Conservation (phyloP, 2,329 filamentous ascomycete species). For the Aspergillus piperis region DNA sequence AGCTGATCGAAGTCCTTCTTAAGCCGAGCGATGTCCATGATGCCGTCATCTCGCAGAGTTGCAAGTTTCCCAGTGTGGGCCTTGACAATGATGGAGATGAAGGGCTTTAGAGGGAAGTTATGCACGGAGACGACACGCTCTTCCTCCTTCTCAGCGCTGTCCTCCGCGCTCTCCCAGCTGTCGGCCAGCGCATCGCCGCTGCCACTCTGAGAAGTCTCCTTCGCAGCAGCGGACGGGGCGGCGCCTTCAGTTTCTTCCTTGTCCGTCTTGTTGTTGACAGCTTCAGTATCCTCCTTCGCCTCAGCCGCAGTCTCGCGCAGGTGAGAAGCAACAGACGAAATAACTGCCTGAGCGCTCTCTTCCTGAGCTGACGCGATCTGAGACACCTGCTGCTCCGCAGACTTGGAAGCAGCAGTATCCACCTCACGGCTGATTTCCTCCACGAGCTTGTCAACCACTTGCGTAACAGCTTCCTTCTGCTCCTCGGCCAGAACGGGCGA, state of each 20-base stretch:
- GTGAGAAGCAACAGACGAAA: slow-evolving; percentile 34
- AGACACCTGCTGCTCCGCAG: slow-evolving; percentile 54
- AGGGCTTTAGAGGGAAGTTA: slow-evolving; percentile 96
- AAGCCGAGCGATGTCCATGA: slow-evolving; percentile 89
- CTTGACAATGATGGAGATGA: slow-evolving; percentile 80
- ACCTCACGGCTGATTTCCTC: slow-evolving; percentile 61
- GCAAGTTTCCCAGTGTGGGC: slow-evolving; percentile 48
- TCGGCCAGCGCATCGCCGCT: slow-evolving; percentile 67
- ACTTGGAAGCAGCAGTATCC: slow-evolving; percentile 64
- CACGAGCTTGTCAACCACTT: slow-evolving; percentile 68
- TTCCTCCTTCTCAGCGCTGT: slow-evolving; percentile 65
- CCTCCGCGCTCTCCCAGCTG: slow-evolving; percentile 86
- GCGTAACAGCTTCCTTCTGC: slow-evolving; percentile 67
- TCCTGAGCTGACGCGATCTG: slow-evolving; percentile 33
- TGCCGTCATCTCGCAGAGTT: slow-evolving; percentile 72
- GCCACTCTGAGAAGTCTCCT: slow-evolving; percentile 57
- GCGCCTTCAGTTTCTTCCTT: slow-evolving; percentile 54
- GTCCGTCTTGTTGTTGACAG: slow-evolving; percentile 56
- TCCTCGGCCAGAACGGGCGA: slow-evolving; percentile 33
- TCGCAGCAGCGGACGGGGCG: slow-evolving; percentile 43
- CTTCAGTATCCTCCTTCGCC: slow-evolving; percentile 51
- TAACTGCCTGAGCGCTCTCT: slow-evolving; percentile 39
- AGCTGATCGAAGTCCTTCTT: slow-evolving; percentile 99
- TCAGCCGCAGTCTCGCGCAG: slow-evolving; percentile 46
- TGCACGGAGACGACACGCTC: slow-evolving; percentile 73